phyloP scores from a whole-genome alignment of 2,329 filamentous ascomycete genomes.

The Tolypocladium nubicola region DNA sequence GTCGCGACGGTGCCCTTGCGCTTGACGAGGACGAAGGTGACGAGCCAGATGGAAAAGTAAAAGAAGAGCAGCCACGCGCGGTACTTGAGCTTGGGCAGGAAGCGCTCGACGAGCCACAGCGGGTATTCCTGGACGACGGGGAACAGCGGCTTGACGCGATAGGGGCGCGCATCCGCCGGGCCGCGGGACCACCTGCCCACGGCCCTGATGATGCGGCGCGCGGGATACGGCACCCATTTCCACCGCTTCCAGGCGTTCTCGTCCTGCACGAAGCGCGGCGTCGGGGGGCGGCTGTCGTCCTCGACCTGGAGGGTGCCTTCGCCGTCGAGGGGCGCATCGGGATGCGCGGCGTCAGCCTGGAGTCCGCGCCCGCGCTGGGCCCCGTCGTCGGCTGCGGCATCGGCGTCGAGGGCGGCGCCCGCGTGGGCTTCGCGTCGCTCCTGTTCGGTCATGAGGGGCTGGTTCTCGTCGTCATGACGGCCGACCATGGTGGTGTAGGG shows the following conservation, averaged over 20 bases:
- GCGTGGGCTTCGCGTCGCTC: slow-evolving; percentile 18
- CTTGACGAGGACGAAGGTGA: slow-evolving; percentile 59
- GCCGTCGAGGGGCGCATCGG: slow-evolving; percentile 29
- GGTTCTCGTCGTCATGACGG: slow-evolving; percentile 21
- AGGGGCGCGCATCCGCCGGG: slow-evolving; percentile 38
- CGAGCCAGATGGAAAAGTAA: slow-evolving; percentile 57
- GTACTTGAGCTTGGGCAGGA: slow-evolving; percentile 48
- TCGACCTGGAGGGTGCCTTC: slow-evolving; percentile 33
- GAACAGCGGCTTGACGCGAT: slow-evolving; percentile 47
- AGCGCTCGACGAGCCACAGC: slow-evolving; percentile 49
- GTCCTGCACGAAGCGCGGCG: slow-evolving; percentile 52
- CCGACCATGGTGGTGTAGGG: slow-evolving; percentile 17
- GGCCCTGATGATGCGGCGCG: slow-evolving; percentile 33
- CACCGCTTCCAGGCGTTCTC: slow-evolving; percentile 34
- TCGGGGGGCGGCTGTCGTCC: slow-evolving; percentile 29
- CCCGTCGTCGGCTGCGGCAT: not conserved
- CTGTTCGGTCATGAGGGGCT: slow-evolving; percentile 27
- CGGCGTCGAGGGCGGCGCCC: slow-evolving; percentile 9
- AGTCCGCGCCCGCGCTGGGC: slow-evolving; percentile 4
- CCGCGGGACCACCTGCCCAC: slow-evolving; percentile 42
- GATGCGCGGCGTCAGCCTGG: slow-evolving; percentile 18
- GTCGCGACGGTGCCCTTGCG: slow-evolving; percentile 47
- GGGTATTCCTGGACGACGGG: slow-evolving; percentile 59
- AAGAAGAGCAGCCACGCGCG: slow-evolving; percentile 46
- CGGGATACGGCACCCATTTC: slow-evolving; percentile 49